Base-by-base conservation (phyloP, 208 protist species). In the Trypanosoma rangeli region DNA sequence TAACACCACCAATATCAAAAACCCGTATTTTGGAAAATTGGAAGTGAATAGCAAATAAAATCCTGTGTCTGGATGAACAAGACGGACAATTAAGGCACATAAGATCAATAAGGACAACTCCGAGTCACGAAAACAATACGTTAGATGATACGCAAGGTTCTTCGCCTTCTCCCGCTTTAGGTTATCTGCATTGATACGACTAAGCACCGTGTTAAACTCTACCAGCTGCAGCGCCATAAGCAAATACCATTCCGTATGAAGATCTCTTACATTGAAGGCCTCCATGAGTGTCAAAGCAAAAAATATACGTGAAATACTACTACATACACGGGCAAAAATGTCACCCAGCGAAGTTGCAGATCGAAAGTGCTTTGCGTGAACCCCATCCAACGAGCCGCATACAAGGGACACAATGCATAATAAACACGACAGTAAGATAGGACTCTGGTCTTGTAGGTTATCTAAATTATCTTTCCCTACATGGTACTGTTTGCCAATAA, bases 271-370 rank as follows among this genome's bases (percentile, higher is more conserved):
- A 54, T 80, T 71, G 44, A 94, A 83, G 28, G 93, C 80, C 73
- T 92, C 77, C 35, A 93, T 80, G 65, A 96, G 62, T 42, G 82
- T 92, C 28, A 96, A 74, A 18, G 88, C 85, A 68, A 93, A 86
- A 70, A 96, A 94, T 61, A 96, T 76, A 61, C 84, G 85, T 16
- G 81, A 76, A 72, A 93, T 78, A 70, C 81, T 91, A 42, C 77
- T 81, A 65, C 88, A 96, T 20, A 86, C 79, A 69, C 86, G 84
- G 8, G 86, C 82, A 77, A 96, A 96, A 68, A 96, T 91, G 72
- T 96, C 88, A 42, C 91, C 91, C n/a, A 96, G 80, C 60, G 84
- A 85, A 26, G 88, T 92, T 33, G 82, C 84, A 46, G 79, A 90
- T 42, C 88, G 86, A 54, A 77, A 90, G 2, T 84, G 84, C 68